phyloP scores from a whole-genome alignment of 139 green algal species.

The Eudorina sp. region DNA sequence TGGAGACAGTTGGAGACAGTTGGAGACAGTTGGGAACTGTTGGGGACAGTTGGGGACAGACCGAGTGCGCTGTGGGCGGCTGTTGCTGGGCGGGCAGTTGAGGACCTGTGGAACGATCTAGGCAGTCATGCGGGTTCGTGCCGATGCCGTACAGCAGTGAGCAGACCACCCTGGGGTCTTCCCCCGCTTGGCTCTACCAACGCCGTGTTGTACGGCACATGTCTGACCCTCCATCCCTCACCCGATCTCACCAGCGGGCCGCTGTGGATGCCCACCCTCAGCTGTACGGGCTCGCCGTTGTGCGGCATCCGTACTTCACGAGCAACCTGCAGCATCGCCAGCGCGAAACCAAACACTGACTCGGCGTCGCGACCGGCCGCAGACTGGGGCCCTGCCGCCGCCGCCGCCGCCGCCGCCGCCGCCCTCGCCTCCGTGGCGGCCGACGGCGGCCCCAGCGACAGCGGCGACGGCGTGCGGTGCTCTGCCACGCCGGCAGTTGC shows the following conservation, averaged over 20 bases:
- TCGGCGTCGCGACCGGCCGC: background rate
- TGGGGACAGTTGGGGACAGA: background rate
- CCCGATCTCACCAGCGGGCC: slow-evolving; percentile 31
- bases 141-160: background rate
- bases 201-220: background rate
- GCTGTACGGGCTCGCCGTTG: slow-evolving; percentile 47
- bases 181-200: background rate
- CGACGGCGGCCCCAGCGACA: too few species aligned
- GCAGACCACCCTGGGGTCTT: background rate
- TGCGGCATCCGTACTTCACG: slow-evolving; percentile 50
- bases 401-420: slow-evolving; percentile 1
- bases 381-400: background rate
- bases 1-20: background rate
- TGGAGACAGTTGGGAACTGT: background rate
- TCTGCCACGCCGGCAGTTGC: too few species aligned
- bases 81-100: background rate
- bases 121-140: background rate
- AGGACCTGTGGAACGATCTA: background rate
- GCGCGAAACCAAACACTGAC: slow-evolving; percentile 25
- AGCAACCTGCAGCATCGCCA: slow-evolving; percentile 46
- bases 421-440: background rate
- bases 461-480: too few species aligned
- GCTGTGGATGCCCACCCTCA: slow-evolving; percentile 60
- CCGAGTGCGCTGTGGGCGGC: background rate
- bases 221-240: background rate